phyloP scores from a whole-genome alignment of 2,329 filamentous ascomycete genomes.

The Lecanosticta acicola region DNA sequence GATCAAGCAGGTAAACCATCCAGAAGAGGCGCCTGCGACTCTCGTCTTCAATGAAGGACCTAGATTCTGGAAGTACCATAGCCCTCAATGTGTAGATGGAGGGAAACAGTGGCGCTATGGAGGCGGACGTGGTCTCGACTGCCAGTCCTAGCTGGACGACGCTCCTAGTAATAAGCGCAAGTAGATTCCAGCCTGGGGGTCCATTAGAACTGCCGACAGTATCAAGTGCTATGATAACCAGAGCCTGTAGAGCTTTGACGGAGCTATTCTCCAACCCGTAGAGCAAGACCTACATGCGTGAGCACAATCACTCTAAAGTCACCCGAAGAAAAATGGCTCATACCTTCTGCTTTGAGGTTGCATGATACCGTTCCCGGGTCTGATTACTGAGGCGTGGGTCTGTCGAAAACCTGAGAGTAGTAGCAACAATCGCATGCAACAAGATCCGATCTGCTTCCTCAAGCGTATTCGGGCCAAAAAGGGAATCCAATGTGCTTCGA shows the following conservation, averaged over 20 bases:
- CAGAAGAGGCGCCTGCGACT: slow-evolving; percentile 79
- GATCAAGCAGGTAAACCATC: slow-evolving; percentile 88
- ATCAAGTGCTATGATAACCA: slow-evolving; percentile 81
- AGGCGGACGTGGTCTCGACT: slow-evolving; percentile 73
- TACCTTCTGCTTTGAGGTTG: slow-evolving; percentile 68
- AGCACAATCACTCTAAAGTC: no score
- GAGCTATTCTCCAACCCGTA: slow-evolving; percentile 88
- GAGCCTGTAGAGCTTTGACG: slow-evolving; percentile 77
- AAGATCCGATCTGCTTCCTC: slow-evolving; percentile 78
- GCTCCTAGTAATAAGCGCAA: slow-evolving; percentile 80
- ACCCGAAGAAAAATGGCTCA: no score
- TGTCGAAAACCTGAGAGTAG: slow-evolving; percentile 75
- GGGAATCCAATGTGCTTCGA: slow-evolving; percentile 67
- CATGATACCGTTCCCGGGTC: slow-evolving; percentile 68
- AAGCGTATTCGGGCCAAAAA: slow-evolving; percentile 71
- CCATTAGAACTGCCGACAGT: slow-evolving; percentile 83
- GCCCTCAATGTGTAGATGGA: slow-evolving; percentile 87
- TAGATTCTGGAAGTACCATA: slow-evolving; percentile 75
- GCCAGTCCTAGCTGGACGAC: slow-evolving; percentile 83
- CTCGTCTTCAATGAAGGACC: slow-evolving; percentile 85
- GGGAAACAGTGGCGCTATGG: slow-evolving; percentile 69
- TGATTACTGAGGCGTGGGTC: slow-evolving; percentile 70
- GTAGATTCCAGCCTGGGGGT: slow-evolving; percentile 84
- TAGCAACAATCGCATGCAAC: slow-evolving; percentile 82
- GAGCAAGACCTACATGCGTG: slow-evolving; percentile 54